A percentile compares a stretch with the other conserved stretches of the same genome.
Evolutionary conservation across 306 rosid genomes (phyloP).

Genomic region (Vicia faba): DNA sequence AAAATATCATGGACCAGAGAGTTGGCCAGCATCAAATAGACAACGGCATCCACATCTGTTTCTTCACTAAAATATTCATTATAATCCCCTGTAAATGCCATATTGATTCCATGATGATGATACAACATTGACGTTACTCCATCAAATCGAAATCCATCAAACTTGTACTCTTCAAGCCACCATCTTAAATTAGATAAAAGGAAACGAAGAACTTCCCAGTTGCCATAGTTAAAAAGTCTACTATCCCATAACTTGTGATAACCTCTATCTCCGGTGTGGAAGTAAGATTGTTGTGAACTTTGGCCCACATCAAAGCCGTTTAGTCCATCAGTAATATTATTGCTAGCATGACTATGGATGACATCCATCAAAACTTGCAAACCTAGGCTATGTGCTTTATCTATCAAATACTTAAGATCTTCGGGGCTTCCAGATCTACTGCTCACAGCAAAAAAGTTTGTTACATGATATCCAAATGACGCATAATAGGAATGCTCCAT

Average conservation of each 20-base stretch:
- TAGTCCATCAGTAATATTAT: conserved; percentile 88
- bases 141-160: conserved; percentile 98
- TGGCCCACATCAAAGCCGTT: conserved; percentile 98
- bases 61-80: conserved; percentile 86
- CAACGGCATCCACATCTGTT: conserved; percentile 89
- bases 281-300: conserved; percentile 83
- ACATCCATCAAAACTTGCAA: conserved; percentile 87
- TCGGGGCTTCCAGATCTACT: conserved; percentile 97
- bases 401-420: conserved; percentile 91
- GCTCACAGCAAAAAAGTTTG: conserved; percentile 92
- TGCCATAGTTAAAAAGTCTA: conserved; percentile 86
- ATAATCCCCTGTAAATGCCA: conserved; percentile 76
- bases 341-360: conserved; percentile 97
- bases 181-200: conserved; percentile 89
- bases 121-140: conserved; percentile 96
- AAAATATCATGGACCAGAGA: conserved; percentile 63
- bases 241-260: conserved; percentile 96
- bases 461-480: conserved; percentile 93
- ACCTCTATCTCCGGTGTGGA: conserved; percentile 86
- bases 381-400: conserved; percentile 92
- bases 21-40: conserved; percentile 93
- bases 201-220: conserved; percentile 99
- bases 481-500: conserved; percentile 99
- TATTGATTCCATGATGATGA: conserved; percentile 92
- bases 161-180: conserved; percentile 92